Evolutionary conservation across 108 stramenopile species (phyloP).

Genomic region (Cyclotella distinguenda): DNA sequence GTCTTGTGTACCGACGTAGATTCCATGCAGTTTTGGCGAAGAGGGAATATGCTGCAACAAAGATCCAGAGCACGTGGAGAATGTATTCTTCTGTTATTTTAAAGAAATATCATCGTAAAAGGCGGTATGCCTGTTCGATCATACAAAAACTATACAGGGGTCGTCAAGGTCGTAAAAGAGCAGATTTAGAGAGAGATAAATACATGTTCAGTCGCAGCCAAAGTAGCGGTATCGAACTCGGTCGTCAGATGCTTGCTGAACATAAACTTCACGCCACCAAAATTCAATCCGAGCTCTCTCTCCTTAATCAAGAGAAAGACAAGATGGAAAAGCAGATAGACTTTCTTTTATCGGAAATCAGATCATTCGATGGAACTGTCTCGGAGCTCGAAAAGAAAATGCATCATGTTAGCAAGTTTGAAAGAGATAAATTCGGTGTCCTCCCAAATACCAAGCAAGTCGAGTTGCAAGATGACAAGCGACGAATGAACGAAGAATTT

Average conservation of each 20-base stretch:
- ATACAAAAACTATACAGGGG: constrained; percentile 77
- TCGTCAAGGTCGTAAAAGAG: constrained; percentile 63
- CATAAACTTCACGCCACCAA: constrained; percentile 90
- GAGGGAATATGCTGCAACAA: constrained; percentile 53
- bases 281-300: constrained; percentile 76
- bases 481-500: constrained; percentile 82
- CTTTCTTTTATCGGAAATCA: constrained; percentile 68
- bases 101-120: constrained; percentile 37
- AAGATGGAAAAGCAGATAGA: constrained; percentile 78
- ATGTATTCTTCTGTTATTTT: constrained; percentile 41
- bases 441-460: constrained; percentile 55
- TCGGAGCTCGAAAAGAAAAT: constrained; percentile 78
- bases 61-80: constrained; percentile 62
- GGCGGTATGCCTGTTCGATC: constrained; percentile 47
- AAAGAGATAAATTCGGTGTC: constrained; percentile 63
- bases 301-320: constrained; percentile 83
- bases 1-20: constrained; percentile 47
- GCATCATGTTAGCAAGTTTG: constrained; percentile 72
- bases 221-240: constrained; percentile 84
- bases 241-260: constrained; percentile 87
- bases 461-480: constrained; percentile 77
- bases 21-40: constrained; percentile 35
- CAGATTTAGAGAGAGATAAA: constrained; percentile 74
- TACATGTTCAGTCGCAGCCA: constrained; percentile 83
- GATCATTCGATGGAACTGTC: constrained; percentile 77